phyloP scores from a whole-genome alignment of 2,329 filamentous ascomycete species.

The Annulohypoxylon truncatum region DNA sequence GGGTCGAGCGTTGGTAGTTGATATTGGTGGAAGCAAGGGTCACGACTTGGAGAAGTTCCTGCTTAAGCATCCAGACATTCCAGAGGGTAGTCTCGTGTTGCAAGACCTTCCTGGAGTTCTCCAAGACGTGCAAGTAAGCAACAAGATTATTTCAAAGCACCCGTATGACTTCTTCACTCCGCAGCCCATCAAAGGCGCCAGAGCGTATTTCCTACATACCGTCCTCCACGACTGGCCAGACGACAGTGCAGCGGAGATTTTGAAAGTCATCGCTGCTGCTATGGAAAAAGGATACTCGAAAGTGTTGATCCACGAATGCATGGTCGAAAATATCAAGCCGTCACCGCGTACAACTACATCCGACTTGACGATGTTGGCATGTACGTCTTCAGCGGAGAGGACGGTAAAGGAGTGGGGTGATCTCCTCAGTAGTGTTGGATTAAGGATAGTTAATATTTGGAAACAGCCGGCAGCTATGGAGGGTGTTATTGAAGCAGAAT shows the following conservation, averaged over 20 bases:
- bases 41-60: conserved; percentile 53
- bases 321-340: conserved; percentile 49
- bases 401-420: conserved; percentile 49
- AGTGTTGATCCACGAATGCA: conserved; percentile 56
- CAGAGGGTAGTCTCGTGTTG: conserved; percentile 45
- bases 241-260: conserved; percentile 47
- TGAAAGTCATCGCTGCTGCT: conserved; percentile 48
- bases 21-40: conserved; percentile 53
- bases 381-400: conserved; percentile 49
- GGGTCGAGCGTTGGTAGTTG: conserved; percentile 50
- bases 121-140: conserved; percentile 45
- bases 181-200: conserved; percentile 55
- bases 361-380: conserved; percentile 53
- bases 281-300: conserved; percentile 54
- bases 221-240: conserved; percentile 57
- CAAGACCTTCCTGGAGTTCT: conserved; percentile 38
- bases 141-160: conserved; percentile 46
- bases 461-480: conserved; percentile 45
- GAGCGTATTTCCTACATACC: conserved; percentile 49
- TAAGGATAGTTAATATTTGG: conserved; percentile 51
- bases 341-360: conserved; percentile 48
- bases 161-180: conserved; percentile 55
- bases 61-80: conserved; percentile 42
- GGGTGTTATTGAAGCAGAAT: conserved; percentile 48
- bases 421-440: conserved; percentile 43